Evolutionary conservation across 768 basidiomycete genomes (phyloP).

Genomic region (Rhodotorula babjevae): DNA sequence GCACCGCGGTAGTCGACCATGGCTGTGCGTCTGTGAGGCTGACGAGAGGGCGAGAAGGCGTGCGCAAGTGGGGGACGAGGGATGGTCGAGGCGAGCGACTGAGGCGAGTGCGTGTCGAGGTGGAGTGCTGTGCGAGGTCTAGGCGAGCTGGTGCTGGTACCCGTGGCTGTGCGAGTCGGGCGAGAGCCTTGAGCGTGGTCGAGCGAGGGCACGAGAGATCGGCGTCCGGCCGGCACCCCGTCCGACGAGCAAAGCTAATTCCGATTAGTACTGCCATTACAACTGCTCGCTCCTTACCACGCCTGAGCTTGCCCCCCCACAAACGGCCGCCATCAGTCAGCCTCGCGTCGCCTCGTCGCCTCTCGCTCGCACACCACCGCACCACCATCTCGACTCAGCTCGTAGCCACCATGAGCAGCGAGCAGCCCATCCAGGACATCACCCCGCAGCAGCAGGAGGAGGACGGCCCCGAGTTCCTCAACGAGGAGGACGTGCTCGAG

Average conservation of each 20-base stretch:
- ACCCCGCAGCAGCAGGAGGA: neutral
- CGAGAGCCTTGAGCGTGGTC: too few relatives aligned
- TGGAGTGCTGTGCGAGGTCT: too few relatives aligned
- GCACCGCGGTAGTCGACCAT: conserved; percentile 32
- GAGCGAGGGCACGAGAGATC: too few relatives aligned
- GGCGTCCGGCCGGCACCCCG: too few relatives aligned
- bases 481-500: conserved; percentile 57
- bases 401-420: too few relatives aligned
- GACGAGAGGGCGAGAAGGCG: neutral
- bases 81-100: neutral
- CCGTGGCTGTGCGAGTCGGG: too few relatives aligned
- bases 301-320: too few relatives aligned
- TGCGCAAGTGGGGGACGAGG: neutral
- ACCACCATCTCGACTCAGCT: neutral
- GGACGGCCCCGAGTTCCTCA: conserved; percentile 16
- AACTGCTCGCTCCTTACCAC: too few relatives aligned
- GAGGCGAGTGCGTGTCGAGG: neutral
- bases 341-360: neutral
- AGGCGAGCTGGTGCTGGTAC: too few relatives aligned
- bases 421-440: neutral
- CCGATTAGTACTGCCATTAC: too few relatives aligned
- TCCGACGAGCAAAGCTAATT: too few relatives aligned
- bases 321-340: too few relatives aligned
- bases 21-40: neutral
- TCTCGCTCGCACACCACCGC: neutral